Conservation (phyloP, 2,329 filamentous ascomycete species). For the Calycina herbarum region DNA sequence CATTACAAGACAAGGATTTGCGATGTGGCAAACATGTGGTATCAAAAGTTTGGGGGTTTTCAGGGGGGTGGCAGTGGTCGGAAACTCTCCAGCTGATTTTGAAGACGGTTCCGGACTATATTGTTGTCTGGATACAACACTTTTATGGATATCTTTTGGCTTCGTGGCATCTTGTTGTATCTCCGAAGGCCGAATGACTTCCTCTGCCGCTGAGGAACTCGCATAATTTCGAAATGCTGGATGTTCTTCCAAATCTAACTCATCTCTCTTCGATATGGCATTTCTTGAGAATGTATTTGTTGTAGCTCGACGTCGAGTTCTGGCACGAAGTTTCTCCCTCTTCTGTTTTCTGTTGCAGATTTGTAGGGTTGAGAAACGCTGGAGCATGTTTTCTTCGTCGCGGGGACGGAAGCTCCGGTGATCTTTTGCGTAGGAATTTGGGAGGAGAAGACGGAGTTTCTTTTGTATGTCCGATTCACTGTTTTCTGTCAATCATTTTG, state of each 20-base stretch:
- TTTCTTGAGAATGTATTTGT: background rate
- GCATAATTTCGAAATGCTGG: background rate
- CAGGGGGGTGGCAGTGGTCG: background rate
- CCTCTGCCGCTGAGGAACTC: background rate
- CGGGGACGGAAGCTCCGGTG: background rate
- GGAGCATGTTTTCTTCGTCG: background rate
- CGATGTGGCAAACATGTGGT: background rate
- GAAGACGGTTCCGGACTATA: background rate
- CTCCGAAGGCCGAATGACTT: background rate
- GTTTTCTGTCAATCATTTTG: too few species aligned
- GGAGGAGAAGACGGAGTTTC: background rate
- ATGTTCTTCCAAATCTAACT: background rate
- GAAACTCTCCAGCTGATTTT: background rate
- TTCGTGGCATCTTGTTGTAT: too few species aligned
- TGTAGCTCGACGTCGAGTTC: background rate
- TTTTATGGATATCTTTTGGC: background rate
- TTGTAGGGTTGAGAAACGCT: background rate
- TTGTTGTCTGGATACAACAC: background rate
- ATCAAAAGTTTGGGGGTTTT: background rate
- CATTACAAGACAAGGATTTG: background rate
- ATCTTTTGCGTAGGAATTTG: background rate
- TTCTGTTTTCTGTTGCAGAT: background rate
- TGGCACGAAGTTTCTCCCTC: background rate
- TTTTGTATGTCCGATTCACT: background rate
- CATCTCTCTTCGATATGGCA: background rate